phyloP scores from a whole-genome alignment of 148 eudicot genomes.

The Rhododendron vialii region DNA sequence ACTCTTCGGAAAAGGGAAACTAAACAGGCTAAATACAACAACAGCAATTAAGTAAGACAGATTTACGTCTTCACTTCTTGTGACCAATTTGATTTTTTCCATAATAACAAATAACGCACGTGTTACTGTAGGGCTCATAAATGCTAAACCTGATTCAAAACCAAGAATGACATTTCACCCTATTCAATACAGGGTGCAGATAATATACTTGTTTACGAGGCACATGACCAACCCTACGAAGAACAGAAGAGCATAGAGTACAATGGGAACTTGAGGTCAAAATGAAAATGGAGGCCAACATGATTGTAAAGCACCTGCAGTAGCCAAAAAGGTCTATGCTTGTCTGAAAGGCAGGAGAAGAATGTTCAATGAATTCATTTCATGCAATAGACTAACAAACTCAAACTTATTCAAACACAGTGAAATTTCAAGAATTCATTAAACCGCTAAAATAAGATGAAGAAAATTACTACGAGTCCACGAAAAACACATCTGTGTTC shows the following conservation, averaged over 20 bases:
- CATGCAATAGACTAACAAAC: not conserved
- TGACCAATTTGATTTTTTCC: not conserved
- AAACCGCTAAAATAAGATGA: conserved; percentile 24
- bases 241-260: not conserved
- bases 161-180: not conserved
- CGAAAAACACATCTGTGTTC: conserved; percentile 35
- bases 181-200: not conserved
- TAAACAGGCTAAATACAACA: not conserved
- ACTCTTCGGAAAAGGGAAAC: not conserved
- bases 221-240: not conserved
- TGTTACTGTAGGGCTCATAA: not conserved
- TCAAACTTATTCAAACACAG: conserved; percentile 1
- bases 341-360: not conserved
- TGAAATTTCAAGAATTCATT: conserved; percentile 4
- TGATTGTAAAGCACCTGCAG: not conserved
- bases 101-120: not conserved
- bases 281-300: not conserved
- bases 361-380: not conserved
- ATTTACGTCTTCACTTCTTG: not conserved
- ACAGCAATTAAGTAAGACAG: not conserved
- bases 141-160: not conserved
- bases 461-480: conserved; percentile 44
- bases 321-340: not conserved
- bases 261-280: not conserved
- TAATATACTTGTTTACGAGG: not conserved